phyloP scores from a whole-genome alignment of 2,329 filamentous ascomycete genomes.

The Diplocarpon rosae region DNA sequence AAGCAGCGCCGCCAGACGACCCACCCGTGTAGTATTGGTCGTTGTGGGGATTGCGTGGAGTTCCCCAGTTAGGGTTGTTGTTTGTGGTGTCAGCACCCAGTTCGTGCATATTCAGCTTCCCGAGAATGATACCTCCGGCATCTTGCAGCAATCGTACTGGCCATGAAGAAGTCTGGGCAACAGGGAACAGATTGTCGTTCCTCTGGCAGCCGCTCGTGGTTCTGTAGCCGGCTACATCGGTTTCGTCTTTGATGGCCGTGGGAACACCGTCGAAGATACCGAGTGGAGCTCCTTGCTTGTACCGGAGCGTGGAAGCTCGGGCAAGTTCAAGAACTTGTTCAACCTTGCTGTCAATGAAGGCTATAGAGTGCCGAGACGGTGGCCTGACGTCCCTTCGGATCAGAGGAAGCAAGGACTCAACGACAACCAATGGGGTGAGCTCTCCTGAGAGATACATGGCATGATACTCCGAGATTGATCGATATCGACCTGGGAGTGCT shows the following conservation, averaged over 20 bases:
- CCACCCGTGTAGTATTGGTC: constrained; percentile 65
- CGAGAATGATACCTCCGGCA: constrained; percentile 62
- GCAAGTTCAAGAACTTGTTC: constrained; percentile 58
- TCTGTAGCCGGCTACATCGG: constrained; percentile 61
- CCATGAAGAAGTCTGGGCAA: constrained; percentile 55
- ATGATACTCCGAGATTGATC: constrained; percentile 67
- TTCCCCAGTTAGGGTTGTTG: constrained; percentile 76
- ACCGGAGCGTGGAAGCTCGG: constrained; percentile 61
- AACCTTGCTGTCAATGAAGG: constrained; percentile 59
- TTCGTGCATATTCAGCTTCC: constrained; percentile 84
- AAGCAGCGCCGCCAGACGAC: constrained; percentile 85
- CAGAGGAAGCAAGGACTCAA: constrained; percentile 58
- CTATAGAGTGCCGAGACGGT: constrained; percentile 52
- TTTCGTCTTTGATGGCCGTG: constrained; percentile 75
- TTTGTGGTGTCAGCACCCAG: constrained; percentile 67
- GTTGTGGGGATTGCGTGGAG: constrained; percentile 68
- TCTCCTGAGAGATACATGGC: constrained; percentile 59
- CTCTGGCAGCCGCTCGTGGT: constrained; percentile 62
- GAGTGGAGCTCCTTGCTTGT: constrained; percentile 52
- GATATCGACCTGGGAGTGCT: constrained; percentile 42
- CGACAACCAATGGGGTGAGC: constrained; percentile 61
- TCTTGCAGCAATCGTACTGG: constrained; percentile 59
- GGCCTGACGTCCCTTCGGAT: constrained; percentile 48
- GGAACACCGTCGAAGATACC: constrained; percentile 72
- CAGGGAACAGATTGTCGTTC: constrained; percentile 66